Evolutionary conservation across 345 rosid species (phyloP).

Genomic region (Arabis alpina): DNA sequence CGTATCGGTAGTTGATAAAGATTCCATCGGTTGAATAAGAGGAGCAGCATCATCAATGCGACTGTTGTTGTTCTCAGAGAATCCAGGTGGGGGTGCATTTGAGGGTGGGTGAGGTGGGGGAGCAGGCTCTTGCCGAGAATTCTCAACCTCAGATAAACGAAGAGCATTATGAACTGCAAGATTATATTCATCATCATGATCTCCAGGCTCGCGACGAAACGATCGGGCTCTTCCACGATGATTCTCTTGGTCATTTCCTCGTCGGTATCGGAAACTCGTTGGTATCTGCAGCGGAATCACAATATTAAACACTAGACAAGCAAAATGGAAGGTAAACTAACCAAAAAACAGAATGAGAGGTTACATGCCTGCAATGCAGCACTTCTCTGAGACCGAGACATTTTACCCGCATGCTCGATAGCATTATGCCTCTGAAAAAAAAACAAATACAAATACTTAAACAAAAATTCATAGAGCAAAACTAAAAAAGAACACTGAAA

Average conservation of each 20-base stretch:
- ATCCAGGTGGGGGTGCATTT: conserved; percentile 49
- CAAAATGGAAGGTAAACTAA: neutral
- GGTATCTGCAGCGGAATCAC: conserved; percentile 62
- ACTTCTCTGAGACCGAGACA: conserved; percentile 92
- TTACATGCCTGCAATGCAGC: conserved; percentile 87
- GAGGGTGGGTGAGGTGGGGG: conserved; percentile 51
- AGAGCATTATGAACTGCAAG: conserved; percentile 40
- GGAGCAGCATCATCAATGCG: conserved; percentile 52
- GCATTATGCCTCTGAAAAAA: conserved; percentile 83
- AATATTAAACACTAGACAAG: conserved; percentile 23
- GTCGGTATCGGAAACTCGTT: conserved; percentile 80
- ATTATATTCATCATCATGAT: conserved; percentile 42
- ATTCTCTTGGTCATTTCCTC: conserved; percentile 51
- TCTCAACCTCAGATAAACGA: conserved; percentile 43
- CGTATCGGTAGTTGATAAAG: conserved; percentile 30
- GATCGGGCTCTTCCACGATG: conserved; percentile 77
- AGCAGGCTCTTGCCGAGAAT: conserved; percentile 42
- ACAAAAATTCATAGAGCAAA: conserved; percentile 2
- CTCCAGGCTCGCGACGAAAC: conserved; percentile 67
- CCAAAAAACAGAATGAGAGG: neutral
- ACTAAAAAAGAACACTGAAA: conserved; percentile 1
- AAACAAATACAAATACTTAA: neutral
- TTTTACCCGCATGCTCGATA: conserved; percentile 89
- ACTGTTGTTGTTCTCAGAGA: conserved; percentile 46
- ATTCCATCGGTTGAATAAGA: conserved; percentile 57